phyloP scores from a whole-genome alignment of 306 rosid genomes.

The Gastrolobium villosum region DNA sequence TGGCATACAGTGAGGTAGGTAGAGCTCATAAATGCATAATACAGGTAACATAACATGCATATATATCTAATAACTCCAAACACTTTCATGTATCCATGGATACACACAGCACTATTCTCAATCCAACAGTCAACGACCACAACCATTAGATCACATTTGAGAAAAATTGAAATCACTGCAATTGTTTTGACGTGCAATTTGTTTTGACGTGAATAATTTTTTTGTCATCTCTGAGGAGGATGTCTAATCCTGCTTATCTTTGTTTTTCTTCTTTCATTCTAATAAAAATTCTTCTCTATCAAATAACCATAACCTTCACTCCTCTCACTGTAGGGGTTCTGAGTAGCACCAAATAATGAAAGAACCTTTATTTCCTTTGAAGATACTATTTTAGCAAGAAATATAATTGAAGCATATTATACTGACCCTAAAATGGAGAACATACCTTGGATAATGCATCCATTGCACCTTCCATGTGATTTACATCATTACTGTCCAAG shows the following conservation, averaged over 20 bases:
- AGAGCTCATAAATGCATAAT: too few species aligned
- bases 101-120: not conserved
- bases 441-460: constrained; percentile 97
- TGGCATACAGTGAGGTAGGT: not conserved
- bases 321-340: constrained; percentile 19
- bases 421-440: constrained; percentile 13
- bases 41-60: too few species aligned
- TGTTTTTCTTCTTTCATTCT: constrained; percentile 13
- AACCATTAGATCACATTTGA: not conserved
- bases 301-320: not conserved
- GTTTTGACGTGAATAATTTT: not conserved
- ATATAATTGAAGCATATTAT: constrained; percentile 22
- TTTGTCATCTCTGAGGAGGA: not conserved
- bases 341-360: constrained; percentile 10
- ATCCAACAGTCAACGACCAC: not conserved
- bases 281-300: constrained; percentile 5
- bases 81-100: not conserved
- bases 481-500: constrained; percentile 86
- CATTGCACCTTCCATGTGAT: constrained; percentile 99
- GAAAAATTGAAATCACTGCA: not conserved
- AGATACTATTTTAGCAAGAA: constrained; percentile 24
- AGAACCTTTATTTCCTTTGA: constrained; percentile 29
- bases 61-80: not conserved
- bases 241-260: not conserved
- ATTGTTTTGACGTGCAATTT: too few species aligned